Base-by-base conservation (phyloP, 2,329 filamentous ascomycete species). In the Akanthomyces dipterigenus region DNA sequence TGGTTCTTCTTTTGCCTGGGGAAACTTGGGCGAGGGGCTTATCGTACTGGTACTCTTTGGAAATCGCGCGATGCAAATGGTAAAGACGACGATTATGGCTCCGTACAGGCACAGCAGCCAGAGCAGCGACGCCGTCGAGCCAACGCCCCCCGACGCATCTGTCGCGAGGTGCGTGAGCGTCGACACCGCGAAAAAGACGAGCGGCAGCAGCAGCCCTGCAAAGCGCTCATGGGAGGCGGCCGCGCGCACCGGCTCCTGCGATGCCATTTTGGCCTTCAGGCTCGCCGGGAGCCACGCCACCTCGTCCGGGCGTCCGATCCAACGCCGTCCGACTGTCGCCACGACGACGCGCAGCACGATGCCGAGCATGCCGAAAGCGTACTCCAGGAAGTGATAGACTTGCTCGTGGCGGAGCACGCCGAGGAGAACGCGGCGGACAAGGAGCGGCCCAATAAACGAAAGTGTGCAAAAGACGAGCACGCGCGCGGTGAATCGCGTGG, bases 281-380 rank as follows among this genome's bases (percentile, higher is more conserved):
- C 28, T 24, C 18, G 34, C 51, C 16, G 51, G 26, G 22, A 55
- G 22, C 51, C 51, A 55, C 5, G 14, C n/a, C 38, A 55, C 53
- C 53, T 55, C 53, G 8, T 43, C 53, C 16, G 53, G 53, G n/a
- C 53, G 65, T 9, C 38, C 53, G 53, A 55, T 18, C 18, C 34
- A 9, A 11, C 14, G 8, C 9, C 53, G 20, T 1, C 53, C 53
- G 2, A 43, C 3, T 24, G 38, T 31, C 38, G 24, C 53, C 9
- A 55, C 11, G 22, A 3, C 22, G 6, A 31, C 42, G 14, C 43
- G 38, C 38, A 45, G 38, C 22, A 55, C 9, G 12, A 53, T 11
- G 14, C 14, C 34, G 1, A 26, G 11, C 50, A 53, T 20, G 31
- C 8, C 34, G 31, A 11, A 6, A 9, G 24, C 16, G 50, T 38